phyloP scores from a whole-genome alignment of 495 filamentous ascomycete genomes.

The Xylaria acuta region DNA sequence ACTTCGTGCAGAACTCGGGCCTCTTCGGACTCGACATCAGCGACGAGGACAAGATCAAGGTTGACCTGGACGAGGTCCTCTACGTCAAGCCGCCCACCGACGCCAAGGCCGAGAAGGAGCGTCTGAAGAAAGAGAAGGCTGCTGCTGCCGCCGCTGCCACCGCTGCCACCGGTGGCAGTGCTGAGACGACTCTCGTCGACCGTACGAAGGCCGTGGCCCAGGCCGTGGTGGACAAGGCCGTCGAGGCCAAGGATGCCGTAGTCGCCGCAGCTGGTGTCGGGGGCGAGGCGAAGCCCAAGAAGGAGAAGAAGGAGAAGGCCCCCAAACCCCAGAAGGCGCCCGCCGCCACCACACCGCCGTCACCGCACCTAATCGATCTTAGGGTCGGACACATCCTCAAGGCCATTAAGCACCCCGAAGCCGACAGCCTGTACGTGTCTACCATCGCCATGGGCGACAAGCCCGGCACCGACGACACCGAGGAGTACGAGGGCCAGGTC shows the following conservation, averaged over 20 bases:
- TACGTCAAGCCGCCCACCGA: conserved; percentile 83
- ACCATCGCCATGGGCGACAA: conserved; percentile 96
- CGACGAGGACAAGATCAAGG: conserved; percentile 77
- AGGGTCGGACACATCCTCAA: conserved; percentile 96
- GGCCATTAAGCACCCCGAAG: conserved; percentile 92
- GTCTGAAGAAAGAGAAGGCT: conserved; percentile 84
- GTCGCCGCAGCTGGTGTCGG: conserved; percentile 49
- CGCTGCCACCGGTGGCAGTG: conserved; percentile 44
- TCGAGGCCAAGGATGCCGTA: conserved; percentile 46
- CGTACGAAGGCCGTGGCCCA: conserved; percentile 56
- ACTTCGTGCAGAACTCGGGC: conserved; percentile 91
- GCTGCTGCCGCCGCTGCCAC: conserved; percentile 60
- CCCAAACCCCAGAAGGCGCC: conserved; percentile 72
- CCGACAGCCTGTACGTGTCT: conserved; percentile 92
- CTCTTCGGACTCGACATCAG: conserved; percentile 75
- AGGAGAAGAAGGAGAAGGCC: conserved; percentile 84
- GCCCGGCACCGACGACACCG: conserved; percentile 82
- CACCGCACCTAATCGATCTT: conserved; percentile 88
- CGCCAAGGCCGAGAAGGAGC: conserved; percentile 87
- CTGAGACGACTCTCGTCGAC: conserved; percentile 53
- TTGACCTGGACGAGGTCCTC: conserved; percentile 80
- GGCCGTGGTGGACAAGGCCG: conserved; percentile 42
- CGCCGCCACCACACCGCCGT: conserved; percentile 70
- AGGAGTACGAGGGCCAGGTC: conserved; percentile 83
- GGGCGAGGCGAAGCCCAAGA: conserved; percentile 69